These are phyloP conservation scores for Phytopythium kandeliae DNA, from an alignment of 352 stramenopile species.

Conservation along the genomic window DNA sequence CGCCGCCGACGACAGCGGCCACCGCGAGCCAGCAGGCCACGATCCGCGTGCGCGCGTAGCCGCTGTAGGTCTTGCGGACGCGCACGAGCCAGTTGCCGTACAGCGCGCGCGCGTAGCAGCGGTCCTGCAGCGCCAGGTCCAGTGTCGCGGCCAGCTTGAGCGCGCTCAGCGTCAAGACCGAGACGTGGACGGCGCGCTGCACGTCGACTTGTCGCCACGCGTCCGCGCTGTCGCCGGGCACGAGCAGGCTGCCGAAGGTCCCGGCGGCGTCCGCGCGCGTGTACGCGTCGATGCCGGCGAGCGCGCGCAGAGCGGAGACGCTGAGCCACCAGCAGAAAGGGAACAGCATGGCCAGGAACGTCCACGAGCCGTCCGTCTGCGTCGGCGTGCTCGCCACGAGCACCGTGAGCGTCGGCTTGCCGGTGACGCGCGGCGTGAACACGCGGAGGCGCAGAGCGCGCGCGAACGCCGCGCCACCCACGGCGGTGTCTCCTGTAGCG, in stretches of 20 bases:
- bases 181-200: constrained; percentile 25
- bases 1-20: constrained; percentile 13
- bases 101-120: constrained; percentile 12
- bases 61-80: constrained; percentile 18
- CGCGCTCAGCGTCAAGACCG: constrained; percentile 29
- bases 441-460: constrained; percentile 14
- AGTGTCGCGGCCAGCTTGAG: constrained; percentile 37
- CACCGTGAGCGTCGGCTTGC: constrained; percentile 9
- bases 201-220: constrained; percentile 20
- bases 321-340: constrained; percentile 28
- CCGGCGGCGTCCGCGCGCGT: background rate
- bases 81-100: constrained; percentile 24
- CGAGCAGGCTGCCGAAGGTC: constrained; percentile 8
- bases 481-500: background rate
- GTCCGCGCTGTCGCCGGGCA: background rate
- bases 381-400: constrained; percentile 16
- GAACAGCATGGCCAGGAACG: constrained; percentile 30
- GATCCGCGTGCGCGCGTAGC: constrained; percentile 16
- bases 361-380: constrained; percentile 45
- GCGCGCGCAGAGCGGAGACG: constrained; percentile 11
- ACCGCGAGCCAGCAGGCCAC: constrained; percentile 21
- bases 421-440: constrained; percentile 11
- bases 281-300: background rate
- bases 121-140: constrained; percentile 40
- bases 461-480: background rate